phyloP scores from a whole-genome alignment of 345 rosid genomes.

The Dovyalis caffra region DNA sequence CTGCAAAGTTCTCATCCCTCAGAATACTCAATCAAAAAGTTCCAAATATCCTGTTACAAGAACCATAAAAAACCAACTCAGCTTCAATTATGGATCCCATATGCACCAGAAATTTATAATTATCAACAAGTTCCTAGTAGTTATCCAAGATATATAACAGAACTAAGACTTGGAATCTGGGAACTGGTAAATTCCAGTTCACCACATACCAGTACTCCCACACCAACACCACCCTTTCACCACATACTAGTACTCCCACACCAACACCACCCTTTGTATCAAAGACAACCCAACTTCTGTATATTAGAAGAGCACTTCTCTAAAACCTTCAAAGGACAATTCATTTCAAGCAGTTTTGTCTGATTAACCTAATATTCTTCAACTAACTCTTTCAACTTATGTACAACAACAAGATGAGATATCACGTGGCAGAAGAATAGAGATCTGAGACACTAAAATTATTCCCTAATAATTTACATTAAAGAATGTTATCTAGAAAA shows the following conservation, averaged over 20 bases:
- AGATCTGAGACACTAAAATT: constrained; percentile 24
- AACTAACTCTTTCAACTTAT: background rate
- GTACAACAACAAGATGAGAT: constrained; percentile 13
- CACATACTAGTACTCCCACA: background rate
- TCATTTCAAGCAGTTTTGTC: background rate
- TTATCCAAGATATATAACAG: background rate
- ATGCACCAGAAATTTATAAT: background rate
- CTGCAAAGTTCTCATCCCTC: background rate
- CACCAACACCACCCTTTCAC: background rate
- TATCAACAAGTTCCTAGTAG: constrained; percentile 4
- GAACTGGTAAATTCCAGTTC: background rate
- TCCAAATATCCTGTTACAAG: background rate
- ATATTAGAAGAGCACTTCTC: background rate
- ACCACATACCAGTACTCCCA: background rate
- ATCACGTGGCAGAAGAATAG: constrained; percentile 10
- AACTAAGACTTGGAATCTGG: background rate
- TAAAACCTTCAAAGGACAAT: background rate
- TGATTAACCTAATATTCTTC: background rate
- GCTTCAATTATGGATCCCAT: background rate
- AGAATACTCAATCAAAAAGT: background rate
- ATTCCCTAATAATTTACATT: constrained; percentile 31
- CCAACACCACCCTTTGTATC: constrained; percentile 2
- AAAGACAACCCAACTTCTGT: constrained; percentile 13
- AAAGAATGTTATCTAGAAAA: constrained; percentile 24
- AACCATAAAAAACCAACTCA: constrained; percentile 4